Evolutionary conservation across 148 eudicot genomes (phyloP).

Genomic region (Vaccinium macrocarpon): DNA sequence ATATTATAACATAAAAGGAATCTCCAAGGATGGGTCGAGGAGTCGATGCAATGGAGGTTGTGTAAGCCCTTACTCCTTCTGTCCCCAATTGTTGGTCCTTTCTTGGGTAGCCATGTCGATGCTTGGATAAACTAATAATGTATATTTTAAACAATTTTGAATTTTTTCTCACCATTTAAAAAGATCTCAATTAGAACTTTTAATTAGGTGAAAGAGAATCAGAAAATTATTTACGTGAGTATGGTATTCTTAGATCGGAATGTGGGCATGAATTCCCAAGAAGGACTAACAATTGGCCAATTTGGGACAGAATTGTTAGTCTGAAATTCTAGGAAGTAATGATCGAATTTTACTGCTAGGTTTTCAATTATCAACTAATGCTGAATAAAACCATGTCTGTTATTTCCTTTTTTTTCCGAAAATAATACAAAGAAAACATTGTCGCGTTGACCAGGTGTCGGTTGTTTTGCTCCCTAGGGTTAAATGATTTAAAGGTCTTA

Average conservation of each 20-base stretch:
- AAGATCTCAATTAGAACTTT: not conserved
- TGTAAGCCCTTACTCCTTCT: not conserved
- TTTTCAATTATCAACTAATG: not conserved
- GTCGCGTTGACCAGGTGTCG: not conserved
- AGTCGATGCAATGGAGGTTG: not conserved
- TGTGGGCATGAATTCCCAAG: not conserved
- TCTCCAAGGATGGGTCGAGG: not conserved
- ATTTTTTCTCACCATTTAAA: not conserved
- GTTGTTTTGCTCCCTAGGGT: constrained; percentile 5
- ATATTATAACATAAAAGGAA: not conserved
- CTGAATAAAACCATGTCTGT: not conserved
- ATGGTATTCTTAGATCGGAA: not conserved
- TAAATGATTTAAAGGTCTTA: not conserved
- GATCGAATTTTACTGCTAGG: not conserved
- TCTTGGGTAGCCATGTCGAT: not conserved
- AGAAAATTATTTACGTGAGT: not conserved
- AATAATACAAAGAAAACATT: not conserved
- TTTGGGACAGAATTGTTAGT: not conserved
- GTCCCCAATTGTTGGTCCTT: not conserved
- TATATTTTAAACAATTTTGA: not conserved
- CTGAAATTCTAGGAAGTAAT: not conserved
- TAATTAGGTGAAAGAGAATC: not conserved
- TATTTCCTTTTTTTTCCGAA: not conserved
- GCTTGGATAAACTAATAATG: not conserved
- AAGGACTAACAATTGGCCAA: not conserved